Base-by-base conservation (phyloP, 2,329 filamentous ascomycete species). In the Thermothelomyces thermophilus region DNA sequence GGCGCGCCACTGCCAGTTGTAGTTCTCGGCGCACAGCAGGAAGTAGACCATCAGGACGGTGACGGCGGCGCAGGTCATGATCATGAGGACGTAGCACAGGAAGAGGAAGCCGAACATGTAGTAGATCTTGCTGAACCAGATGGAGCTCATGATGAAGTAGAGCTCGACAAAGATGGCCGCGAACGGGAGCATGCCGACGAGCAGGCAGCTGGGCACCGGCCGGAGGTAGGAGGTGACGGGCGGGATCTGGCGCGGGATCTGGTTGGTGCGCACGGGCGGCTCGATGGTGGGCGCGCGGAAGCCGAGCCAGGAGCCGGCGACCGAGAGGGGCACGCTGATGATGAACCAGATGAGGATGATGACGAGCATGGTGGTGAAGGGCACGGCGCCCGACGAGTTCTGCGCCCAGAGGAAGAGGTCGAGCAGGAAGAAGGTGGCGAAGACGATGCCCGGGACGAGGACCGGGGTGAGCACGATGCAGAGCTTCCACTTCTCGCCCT, bases 31-130 rank as follows among this genome's bases (percentile, higher is more conserved):
- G 65, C 91, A 97, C 13, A 98, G 82, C 60, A 98, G 67, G 74
- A 97, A 97, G 70, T 98, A 98, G 0, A 96, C 87, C 77, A 97
- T 84, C 16, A 98, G 74, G 8, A 97, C 84, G 1, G 93, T 97
- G 35, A 94, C 91, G 1, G 90, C 85, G 0, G 91, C 91, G 52
- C 86, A 90, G 1, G 93, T 97, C 61, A 95, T 86, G 60, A 97
- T 89, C 90, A 98, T 96, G 43, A 98, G 79, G 10, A 87, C 90
- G 64, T 95, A 98, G 76, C 90, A 96, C 50, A 98, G 79, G 76
- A 98, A 98, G 31, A 98, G 74, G 77, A 98, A 98, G 19, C 93
- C 93, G 63, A 98, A 98, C 93, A 98, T 98, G 78, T 98, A 98
- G 76, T 98, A 98, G 58, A 98, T 93, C 70, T 93, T 89, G 73